A percentile compares a stretch with the other conserved stretches of the same genome.
phyloP scores from a whole-genome alignment of 2,329 filamentous ascomycete genomes.

The Tolypocladium sp. region DNA sequence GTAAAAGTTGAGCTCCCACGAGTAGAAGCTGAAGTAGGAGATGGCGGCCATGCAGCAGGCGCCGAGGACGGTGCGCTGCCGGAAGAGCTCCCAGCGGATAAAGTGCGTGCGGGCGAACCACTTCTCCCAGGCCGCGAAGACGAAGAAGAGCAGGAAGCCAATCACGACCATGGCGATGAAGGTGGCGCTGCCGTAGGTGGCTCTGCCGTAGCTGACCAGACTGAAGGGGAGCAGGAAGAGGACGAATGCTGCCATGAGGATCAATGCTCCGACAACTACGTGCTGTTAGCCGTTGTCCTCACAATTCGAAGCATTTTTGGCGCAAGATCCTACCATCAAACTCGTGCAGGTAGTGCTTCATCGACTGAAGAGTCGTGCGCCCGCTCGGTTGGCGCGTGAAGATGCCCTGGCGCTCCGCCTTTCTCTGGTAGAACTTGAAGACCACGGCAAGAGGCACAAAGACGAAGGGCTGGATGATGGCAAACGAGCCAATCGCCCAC shows the following conservation, averaged over 20 bases:
- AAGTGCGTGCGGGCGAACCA: constrained; percentile 47
- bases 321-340: constrained; percentile 33
- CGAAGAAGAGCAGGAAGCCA: constrained; percentile 45
- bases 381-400: constrained; percentile 24
- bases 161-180: constrained; percentile 48
- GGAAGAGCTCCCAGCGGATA: constrained; percentile 43
- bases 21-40: constrained; percentile 35
- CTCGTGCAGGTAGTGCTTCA: constrained; percentile 43
- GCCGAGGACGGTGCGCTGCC: constrained; percentile 38
- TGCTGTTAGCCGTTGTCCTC: not conserved
- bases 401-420: constrained; percentile 43
- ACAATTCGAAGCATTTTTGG: not conserved
- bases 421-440: constrained; percentile 45
- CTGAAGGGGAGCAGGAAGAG: constrained; percentile 58
- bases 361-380: constrained; percentile 32
- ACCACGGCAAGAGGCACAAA: constrained; percentile 52
- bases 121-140: constrained; percentile 49
- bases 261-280: constrained; percentile 39
- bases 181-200: constrained; percentile 36
- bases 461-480: constrained; percentile 53
- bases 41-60: constrained; percentile 29
- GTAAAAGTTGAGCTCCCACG: constrained; percentile 39
- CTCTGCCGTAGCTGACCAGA: constrained; percentile 32
- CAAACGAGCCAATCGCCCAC: constrained; percentile 60
- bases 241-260: constrained; percentile 45